A percentile compares a stretch with the other conserved stretches of the same genome.
phyloP scores from a whole-genome alignment of 352 stramenopile species.

The Phytopythium delawarense region DNA sequence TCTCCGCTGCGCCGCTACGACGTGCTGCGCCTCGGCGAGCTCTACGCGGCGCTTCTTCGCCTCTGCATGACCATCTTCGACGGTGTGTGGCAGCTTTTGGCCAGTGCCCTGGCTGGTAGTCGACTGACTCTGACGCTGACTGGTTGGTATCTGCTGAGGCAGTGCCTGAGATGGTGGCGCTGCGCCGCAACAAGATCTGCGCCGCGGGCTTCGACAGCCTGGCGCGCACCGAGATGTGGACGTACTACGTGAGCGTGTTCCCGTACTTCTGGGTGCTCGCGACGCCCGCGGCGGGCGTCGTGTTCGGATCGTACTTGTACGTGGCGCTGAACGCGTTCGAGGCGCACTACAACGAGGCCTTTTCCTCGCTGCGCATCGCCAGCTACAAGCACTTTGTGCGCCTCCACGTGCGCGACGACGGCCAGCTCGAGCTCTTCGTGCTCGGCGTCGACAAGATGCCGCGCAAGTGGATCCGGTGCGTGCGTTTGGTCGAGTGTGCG shows the following conservation, averaged over 20 bases:
- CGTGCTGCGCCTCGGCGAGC: slow-evolving; percentile 48
- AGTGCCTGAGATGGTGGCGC: slow-evolving; percentile 81
- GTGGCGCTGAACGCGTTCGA: slow-evolving; percentile 81
- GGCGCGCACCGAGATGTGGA: slow-evolving; percentile 67
- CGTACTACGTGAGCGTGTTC: slow-evolving; percentile 82
- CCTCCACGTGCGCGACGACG: slow-evolving; percentile 67
- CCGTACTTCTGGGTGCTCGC: slow-evolving; percentile 88
- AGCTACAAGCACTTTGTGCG: slow-evolving; percentile 90
- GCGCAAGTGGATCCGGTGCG: slow-evolving; percentile 73
- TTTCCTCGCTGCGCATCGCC: slow-evolving; percentile 80
- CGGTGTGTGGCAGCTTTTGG: slow-evolving; percentile 25
- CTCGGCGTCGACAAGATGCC: slow-evolving; percentile 91
- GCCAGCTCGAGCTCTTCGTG: slow-evolving; percentile 76
- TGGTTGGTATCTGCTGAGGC: slow-evolving; percentile 6
- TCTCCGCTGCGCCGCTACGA: slow-evolving; percentile 61
- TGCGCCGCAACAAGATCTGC: slow-evolving; percentile 83
- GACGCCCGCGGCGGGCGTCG: slow-evolving; percentile 69
- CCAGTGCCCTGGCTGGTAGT: no score
- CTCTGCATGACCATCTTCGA: slow-evolving; percentile 85
- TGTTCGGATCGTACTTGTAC: slow-evolving; percentile 86
- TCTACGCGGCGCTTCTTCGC: slow-evolving; percentile 70
- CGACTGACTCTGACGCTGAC: background rate
- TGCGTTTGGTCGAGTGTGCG: background rate
- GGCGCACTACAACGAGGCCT: slow-evolving; percentile 89
- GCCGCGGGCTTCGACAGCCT: slow-evolving; percentile 50